Percentiles rank a stretch among this genome's conserved stretches.
Evolutionary conservation across 179 eudicot species (phyloP).

Genomic region (Pouteria campechiana): DNA sequence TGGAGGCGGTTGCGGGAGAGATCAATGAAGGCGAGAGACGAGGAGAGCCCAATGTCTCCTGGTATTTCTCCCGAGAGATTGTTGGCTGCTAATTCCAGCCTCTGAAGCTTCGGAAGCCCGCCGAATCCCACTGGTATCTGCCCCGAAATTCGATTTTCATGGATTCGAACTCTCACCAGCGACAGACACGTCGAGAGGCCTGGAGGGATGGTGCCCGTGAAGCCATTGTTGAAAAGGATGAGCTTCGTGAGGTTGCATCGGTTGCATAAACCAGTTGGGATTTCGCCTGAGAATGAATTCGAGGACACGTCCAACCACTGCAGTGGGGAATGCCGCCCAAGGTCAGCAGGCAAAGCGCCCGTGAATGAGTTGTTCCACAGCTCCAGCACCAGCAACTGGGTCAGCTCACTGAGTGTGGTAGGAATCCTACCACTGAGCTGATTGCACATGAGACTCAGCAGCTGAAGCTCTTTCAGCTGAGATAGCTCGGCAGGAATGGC

Average conservation of each 20-base stretch:
- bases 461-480: conserved; percentile 41
- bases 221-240: conserved; percentile 65
- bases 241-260: conserved; percentile 72
- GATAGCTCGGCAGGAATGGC: conserved; percentile 52
- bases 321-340: conserved; percentile 57
- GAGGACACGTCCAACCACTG: conserved; percentile 70
- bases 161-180: conserved; percentile 61
- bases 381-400: conserved; percentile 39
- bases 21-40: conserved; percentile 64
- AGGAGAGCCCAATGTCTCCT: conserved; percentile 42
- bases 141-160: conserved; percentile 51
- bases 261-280: conserved; percentile 49
- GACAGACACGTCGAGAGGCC: conserved; percentile 60
- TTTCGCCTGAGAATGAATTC: conserved; percentile 47
- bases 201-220: conserved; percentile 56
- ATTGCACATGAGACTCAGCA: conserved; percentile 77
- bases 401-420: conserved; percentile 30
- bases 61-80: conserved; percentile 65
- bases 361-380: conserved; percentile 63
- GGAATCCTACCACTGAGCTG: conserved; percentile 49
- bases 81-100: conserved; percentile 61
- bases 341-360: conserved; percentile 49
- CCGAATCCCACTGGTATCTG: conserved; percentile 64
- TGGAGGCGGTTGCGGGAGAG: conserved; percentile 46
- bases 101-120: conserved; percentile 45